A percentile compares a stretch with the other conserved stretches of the same genome.
These are phyloP conservation scores for Bromus sterilis DNA, from an alignment of 176 grass and related monocot genomes.

Conservation along the genomic window DNA sequence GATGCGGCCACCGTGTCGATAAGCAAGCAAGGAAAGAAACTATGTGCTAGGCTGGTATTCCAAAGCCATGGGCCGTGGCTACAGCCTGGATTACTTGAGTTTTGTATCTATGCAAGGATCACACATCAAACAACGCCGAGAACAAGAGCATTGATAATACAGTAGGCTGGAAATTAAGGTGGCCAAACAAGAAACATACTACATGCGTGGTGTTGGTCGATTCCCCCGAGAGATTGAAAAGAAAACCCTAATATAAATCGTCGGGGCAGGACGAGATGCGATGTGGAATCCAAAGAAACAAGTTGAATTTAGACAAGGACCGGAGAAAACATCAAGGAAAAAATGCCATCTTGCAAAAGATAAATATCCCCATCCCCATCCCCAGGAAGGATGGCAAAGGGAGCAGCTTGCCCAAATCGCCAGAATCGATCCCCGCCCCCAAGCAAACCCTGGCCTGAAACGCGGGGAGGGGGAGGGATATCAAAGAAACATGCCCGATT, in stretches of 20 bases:
- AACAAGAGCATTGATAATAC: not conserved
- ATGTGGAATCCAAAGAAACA: not conserved
- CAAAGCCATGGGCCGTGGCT: not conserved
- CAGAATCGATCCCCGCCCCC: not conserved
- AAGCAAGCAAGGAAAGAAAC: not conserved
- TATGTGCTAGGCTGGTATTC: not conserved
- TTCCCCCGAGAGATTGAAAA: not conserved
- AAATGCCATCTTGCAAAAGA: not conserved
- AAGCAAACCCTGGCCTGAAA: not conserved
- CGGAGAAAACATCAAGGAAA: not conserved
- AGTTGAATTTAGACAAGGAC: not conserved
- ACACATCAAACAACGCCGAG: not conserved
- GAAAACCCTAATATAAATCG: not conserved
- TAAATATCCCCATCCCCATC: constrained; percentile 10
- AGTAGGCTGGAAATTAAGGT: not conserved
- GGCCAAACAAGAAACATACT: not conserved
- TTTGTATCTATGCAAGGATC: not conserved
- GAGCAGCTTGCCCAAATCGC: not conserved
- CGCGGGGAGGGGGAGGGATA: not conserved
- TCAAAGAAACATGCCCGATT: not conserved
- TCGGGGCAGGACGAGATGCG: not conserved
- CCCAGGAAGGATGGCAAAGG: not conserved
- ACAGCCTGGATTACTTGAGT: not conserved
- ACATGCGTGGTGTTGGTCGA: not conserved
- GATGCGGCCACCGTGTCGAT: not conserved